Conservation (phyloP, 805 yeast species). For the Alloascoidea africana region DNA sequence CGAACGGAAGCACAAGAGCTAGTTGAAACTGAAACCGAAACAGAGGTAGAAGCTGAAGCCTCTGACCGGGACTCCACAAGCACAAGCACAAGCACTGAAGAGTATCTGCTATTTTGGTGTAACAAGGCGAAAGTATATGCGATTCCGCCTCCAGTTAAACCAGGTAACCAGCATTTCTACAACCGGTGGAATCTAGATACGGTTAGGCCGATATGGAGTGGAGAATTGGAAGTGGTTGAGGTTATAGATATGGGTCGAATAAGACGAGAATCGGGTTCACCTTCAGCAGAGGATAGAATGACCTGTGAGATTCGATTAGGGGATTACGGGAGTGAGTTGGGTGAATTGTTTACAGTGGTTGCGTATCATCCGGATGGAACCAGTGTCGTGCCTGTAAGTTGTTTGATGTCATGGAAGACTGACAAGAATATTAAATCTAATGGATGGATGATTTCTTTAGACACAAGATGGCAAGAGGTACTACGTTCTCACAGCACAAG, state of each 20-base stretch:
- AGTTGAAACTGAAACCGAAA: background rate
- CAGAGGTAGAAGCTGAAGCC: background rate
- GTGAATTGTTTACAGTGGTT: conserved; percentile 21
- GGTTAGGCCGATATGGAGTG: conserved; percentile 22
- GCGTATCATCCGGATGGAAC: conserved; percentile 16
- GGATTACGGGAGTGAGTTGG: conserved; percentile 13
- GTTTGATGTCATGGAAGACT: conserved; percentile 9
- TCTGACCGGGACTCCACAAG: no score
- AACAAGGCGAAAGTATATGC: background rate
- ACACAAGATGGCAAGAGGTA: conserved; percentile 12
- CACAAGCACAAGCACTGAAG: no score
- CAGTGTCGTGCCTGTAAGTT: conserved; percentile 17
- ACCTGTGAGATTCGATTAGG: conserved; percentile 16
- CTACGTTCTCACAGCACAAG: conserved; percentile 21
- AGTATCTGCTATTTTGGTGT: background rate
- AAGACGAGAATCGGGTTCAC: conserved; percentile 1
- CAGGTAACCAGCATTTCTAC: background rate
- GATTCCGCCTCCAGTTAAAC: background rate
- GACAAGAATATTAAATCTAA: background rate
- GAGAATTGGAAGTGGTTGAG: conserved; percentile 17
- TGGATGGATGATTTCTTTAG: no score
- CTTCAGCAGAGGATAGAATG: conserved; percentile 6
- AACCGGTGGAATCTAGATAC: conserved; percentile 18
- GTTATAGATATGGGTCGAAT: conserved; percentile 6
- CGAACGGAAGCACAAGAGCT: background rate